Evolutionary conservation across 2,329 filamentous ascomycete species (phyloP), one percentile per base, ranked within the genome.

Genomic region (Periconia digitata): DNA sequence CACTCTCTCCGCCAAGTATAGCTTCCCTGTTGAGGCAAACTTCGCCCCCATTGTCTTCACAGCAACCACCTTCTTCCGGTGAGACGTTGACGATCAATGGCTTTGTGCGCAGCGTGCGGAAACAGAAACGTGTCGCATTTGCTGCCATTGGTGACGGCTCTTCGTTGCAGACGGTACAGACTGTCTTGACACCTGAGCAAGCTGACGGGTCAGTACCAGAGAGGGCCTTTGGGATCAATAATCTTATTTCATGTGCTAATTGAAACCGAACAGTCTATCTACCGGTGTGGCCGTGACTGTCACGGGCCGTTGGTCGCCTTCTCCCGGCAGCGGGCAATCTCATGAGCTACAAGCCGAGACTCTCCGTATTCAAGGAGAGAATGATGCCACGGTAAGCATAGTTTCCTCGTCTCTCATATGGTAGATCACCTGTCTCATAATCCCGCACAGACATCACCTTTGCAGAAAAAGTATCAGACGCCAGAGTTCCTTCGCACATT

Each of bases 391-490:
- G 72, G 90, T 94, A 78, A 71, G 84, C 74, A 45, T 20, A 48
- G 37, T 23, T n/a, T 17, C n/a, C 42, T 40, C 35, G 32, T 35
- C 44, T 20, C 36, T 37, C 37, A 22, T 34, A 38, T 43, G 27
- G 20, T 35, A 34, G 34, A 55, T 61, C 66, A 52, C 62, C 46
- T 44, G 22, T 51, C 51, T 23, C 56, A 48, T 54, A 43, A 39
- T 21, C 35, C 23, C 39, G 44, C 58, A 35, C 46, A 97, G 89
- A 89, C 86, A 54, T 95, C 90, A 67, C 94, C 94, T 3, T 84
- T 99, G 20, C 94, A 99, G 73, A 96, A 96, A 73, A 97, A 97
- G 74, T 96, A 94, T 61, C 92, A 96, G 61, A 90, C 86, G 5
- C 79, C 87, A 43, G 92, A 97, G 67, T 97, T 87, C 70, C 82